A percentile compares a stretch with the other conserved stretches of the same genome.
Conservation (phyloP, 768 basidiomycete genomes). For the Mycena alexandri region DNA sequence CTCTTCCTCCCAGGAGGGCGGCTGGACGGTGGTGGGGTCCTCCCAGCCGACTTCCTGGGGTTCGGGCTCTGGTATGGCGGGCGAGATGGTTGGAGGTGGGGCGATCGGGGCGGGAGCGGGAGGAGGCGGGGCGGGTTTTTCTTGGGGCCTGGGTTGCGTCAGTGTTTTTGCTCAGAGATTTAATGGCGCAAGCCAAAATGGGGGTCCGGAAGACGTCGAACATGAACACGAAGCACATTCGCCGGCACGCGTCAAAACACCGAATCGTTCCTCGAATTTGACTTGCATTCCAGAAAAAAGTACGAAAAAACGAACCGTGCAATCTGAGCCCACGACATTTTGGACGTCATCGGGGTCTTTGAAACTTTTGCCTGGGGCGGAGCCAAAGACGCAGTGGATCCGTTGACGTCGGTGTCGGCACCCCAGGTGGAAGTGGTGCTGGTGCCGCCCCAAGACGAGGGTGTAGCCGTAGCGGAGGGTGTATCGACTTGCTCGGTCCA, state of each 20-base stretch:
- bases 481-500: constrained; percentile 53
- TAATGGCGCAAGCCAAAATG: no score
- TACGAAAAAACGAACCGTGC: constrained; percentile 71
- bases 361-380: constrained; percentile 49
- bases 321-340: constrained; percentile 89
- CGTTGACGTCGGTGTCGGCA: constrained; percentile 53
- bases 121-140: constrained; percentile 66
- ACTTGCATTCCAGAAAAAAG: constrained; percentile 8
- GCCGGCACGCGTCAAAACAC: no score
- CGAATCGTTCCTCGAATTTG: no score
- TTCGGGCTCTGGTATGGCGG: constrained; percentile 53
- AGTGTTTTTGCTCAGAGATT: constrained; percentile 14
- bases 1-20: constrained; percentile 81
- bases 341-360: constrained; percentile 76
- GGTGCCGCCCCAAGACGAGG: constrained; percentile 50
- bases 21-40: constrained; percentile 78
- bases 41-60: constrained; percentile 66
- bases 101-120: constrained; percentile 49
- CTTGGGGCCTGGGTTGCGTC: constrained; percentile 63
- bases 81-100: constrained; percentile 41
- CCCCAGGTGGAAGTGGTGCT: constrained; percentile 50
- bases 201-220: not conserved
- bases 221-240: not conserved
- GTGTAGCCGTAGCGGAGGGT: constrained; percentile 47
- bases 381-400: constrained; percentile 47